These are phyloP conservation scores for Leucocoprinus sp. DNA, from an alignment of 768 basidiomycete species.

Conservation along the genomic window DNA sequence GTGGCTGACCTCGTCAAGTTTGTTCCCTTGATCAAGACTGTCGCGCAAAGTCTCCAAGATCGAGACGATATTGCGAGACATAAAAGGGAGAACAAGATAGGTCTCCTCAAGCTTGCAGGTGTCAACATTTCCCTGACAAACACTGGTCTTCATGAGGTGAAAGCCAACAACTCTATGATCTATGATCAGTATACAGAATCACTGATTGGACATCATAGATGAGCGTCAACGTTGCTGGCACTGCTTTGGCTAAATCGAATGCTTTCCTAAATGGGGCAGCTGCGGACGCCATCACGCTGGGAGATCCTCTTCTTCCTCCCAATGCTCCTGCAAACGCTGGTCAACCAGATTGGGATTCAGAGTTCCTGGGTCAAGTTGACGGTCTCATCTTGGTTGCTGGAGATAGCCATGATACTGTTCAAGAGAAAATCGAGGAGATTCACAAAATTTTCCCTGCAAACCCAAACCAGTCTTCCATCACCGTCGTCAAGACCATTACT, in stretches of 20 bases:
- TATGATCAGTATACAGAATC: not conserved
- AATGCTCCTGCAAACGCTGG: conserved; percentile 7
- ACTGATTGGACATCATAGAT: not conserved
- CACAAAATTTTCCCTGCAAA: conserved; percentile 28
- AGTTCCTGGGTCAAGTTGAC: conserved; percentile 38
- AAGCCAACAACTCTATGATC: not conserved
- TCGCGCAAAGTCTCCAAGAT: conserved; percentile 33
- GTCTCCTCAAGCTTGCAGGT: conserved; percentile 30
- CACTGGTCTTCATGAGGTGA: conserved; percentile 33
- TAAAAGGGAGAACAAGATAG: conserved; percentile 26
- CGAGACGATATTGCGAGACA: conserved; percentile 30
- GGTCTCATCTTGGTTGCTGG: conserved; percentile 44
- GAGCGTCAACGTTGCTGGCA: conserved; percentile 27
- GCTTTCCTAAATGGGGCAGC: conserved; percentile 33
- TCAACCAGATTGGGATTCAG: conserved; percentile 39
- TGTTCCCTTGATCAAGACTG: conserved; percentile 38
- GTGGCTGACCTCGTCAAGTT: conserved; percentile 32
- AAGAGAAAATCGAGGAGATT: conserved; percentile 26
- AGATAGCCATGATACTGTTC: conserved; percentile 29
- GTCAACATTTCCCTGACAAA: conserved; percentile 51
- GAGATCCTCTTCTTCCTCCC: conserved; percentile 24
- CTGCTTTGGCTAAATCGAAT: conserved; percentile 20
- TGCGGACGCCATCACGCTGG: conserved; percentile 29
- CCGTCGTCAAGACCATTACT: conserved; percentile 26
- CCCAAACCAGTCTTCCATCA: conserved; percentile 24